Conservation (phyloP, 2,329 filamentous ascomycete species). For the Penicillium sp. region DNA sequence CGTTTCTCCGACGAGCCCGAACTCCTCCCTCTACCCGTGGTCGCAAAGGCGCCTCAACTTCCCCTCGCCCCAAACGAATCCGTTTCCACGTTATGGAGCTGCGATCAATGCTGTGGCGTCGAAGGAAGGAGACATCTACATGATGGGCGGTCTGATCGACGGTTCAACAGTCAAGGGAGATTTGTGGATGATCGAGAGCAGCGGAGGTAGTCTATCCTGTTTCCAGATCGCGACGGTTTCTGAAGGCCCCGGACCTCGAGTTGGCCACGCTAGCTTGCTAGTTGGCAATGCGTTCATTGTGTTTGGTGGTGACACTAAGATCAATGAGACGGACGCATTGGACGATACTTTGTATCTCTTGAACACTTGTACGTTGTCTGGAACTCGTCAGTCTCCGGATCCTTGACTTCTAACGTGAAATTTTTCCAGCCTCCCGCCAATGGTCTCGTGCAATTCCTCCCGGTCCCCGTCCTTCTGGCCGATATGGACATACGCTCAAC, state of each 20-base stretch:
- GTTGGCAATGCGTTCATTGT: slow-evolving; percentile 99
- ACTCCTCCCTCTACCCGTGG: slow-evolving; percentile 90
- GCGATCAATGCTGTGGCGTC: slow-evolving; percentile 91
- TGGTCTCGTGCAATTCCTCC: slow-evolving; percentile 94
- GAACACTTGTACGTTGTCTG: slow-evolving; percentile 79
- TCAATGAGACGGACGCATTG: slow-evolving; percentile 85
- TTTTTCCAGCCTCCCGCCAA: slow-evolving; percentile 78
- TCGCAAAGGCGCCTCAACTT: slow-evolving; percentile 87
- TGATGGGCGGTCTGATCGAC: slow-evolving; percentile 96
- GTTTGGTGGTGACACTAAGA: slow-evolving; percentile 97
- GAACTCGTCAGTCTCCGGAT: background rate
- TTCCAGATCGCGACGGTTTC: slow-evolving; percentile 89
- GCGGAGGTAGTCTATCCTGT: slow-evolving; percentile 77
- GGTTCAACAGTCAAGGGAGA: slow-evolving; percentile 96
- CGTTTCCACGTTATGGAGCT: slow-evolving; percentile 95
- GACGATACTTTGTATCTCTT: slow-evolving; percentile 96
- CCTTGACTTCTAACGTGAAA: background rate
- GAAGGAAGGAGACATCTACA: slow-evolving; percentile 95
- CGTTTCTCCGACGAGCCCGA: slow-evolving; percentile 56
- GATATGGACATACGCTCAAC: slow-evolving; percentile 95
- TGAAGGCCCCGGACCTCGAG: slow-evolving; percentile 90
- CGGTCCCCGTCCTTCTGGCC: slow-evolving; percentile 79
- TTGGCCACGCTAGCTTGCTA: slow-evolving; percentile 89
- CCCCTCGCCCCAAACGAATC: slow-evolving; percentile 76
- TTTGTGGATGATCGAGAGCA: slow-evolving; percentile 95